Base-by-base conservation (phyloP, 2,329 filamentous ascomycete genomes). In the Hypoxylon sp. region DNA sequence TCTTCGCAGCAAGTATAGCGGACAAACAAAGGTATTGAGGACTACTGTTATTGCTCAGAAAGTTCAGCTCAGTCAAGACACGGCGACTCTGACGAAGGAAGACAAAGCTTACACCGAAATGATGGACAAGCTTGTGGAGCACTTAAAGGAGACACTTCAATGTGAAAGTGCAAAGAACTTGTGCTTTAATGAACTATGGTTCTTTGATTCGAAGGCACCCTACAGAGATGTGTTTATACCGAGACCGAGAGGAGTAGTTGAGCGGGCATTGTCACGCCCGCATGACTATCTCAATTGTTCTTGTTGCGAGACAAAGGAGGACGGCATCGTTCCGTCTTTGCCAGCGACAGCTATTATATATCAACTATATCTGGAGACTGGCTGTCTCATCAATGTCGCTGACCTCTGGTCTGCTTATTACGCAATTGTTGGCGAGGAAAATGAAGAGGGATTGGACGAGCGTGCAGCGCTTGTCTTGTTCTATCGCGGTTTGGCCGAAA, bases 31-130 rank as follows among this genome's bases (percentile, higher is more conserved):
- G 70, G 89, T 91, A 46, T 80, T 93, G 43, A 86, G 93, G 48
- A 93, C 92, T 1, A 95, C 93, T 0, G 88, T 95, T 32, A 89
- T 95, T 55, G 92, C 92, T 14, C 92, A 95, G 75, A 92, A 92
- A 76, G 92, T 96, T 17, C 90, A 94, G 74, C 84, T 96, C 43
- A 93, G 91, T 79, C 91, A 89, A 69, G 90, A 94, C 76, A 90
- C 90, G 71, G 89, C 91, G 1, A 83, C 87, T 2, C 84, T 95
- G 28, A 92, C 91, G 0, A 85, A 90, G 48, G 85, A 91, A 71
- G 93, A 95, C 79, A 88, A 87, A 69, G 85, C 86, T 4, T 93
- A 93, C 75, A 93, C 92, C 14, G 80, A 83, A 23, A 79, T 93
- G 10, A 83, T 94, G 3, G 87, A 91, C 69, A 76, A 78, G 1